Evolutionary conservation across 208 protist species (phyloP).

Genomic region (Leishmania major): DNA sequence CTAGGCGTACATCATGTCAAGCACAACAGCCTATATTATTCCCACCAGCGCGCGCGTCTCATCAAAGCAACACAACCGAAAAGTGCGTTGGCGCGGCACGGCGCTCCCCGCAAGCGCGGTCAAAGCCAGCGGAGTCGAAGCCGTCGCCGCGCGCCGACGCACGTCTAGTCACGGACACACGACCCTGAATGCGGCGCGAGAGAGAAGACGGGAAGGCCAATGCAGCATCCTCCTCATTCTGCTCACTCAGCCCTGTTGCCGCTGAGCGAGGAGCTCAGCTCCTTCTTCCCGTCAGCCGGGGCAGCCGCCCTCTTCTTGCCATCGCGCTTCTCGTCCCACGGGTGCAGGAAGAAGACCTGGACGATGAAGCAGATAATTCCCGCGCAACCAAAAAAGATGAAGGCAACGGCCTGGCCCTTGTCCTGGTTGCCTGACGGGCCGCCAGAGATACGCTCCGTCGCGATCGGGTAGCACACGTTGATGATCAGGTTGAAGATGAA

Average conservation of each 20-base stretch:
- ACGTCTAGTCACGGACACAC: neutral
- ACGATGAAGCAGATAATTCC: constrained; percentile 74
- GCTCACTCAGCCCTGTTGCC: neutral
- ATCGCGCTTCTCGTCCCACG: constrained; percentile 48
- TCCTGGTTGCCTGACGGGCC: constrained; percentile 81
- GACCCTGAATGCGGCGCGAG: neutral
- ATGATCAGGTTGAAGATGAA: constrained; percentile 91
- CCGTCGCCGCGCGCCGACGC: neutral
- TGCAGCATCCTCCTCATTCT: neutral
- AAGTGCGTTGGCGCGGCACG: neutral
- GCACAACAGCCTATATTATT: neutral
- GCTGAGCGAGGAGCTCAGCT: neutral
- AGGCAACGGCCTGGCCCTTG: constrained; percentile 86
- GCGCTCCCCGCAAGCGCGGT: neutral
- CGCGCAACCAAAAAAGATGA: constrained; percentile 85
- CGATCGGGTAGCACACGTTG: constrained; percentile 87
- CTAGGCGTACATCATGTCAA: neutral
- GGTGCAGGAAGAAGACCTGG: constrained; percentile 76
- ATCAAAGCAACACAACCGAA: neutral
- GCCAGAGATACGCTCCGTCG: constrained; percentile 71
- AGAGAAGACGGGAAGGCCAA: neutral
- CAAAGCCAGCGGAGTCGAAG: neutral
- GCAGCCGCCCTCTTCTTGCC: constrained; percentile 14
- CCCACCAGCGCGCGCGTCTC: neutral
- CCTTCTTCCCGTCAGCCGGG: constrained; percentile 3